Evolutionary conservation across 176 grass and related monocot genomes (phyloP), one percentile per base, ranked within the genome.

Genomic region (Lolium rigidum): DNA sequence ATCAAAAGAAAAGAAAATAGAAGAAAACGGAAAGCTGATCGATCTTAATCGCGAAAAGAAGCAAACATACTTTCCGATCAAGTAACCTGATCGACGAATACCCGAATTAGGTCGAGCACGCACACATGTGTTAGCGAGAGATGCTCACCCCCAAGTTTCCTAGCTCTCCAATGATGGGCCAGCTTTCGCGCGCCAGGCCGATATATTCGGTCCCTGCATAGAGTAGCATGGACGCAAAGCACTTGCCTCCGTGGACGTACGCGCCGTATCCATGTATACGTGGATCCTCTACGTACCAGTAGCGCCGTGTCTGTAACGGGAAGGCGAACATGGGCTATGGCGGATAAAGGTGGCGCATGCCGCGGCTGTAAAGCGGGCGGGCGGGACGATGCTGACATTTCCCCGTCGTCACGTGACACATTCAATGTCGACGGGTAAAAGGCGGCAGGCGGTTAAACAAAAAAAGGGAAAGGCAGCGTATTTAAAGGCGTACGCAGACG

Each of bases 351-450:
- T 24, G 37, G 63, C 3, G 83, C 35, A 44, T 16, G 60, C 35
- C 77, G 54, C 6, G 83, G 79, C 62, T 82, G 83, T 82, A 86
- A 90, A 87, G 83, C 58, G 35, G 76, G 8, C 48, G 47, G 26
- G n/a, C n/a, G n/a, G 47, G 72, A 35, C 43, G 78, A 84, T 39
- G 85, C 26, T 59, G 89, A 84, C 85, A 46, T 84, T 57, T 87
- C 11, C 0, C 67, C 48, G 31, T 88, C 24, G 68, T 52, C 84
- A 77, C 70, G 82, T 88, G 85, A 77, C 56, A 20, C 71, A 88
- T 90, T 90, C 0, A 85, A 88, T 90, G 85, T n/a, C n/a, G 48
- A 73, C 8, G 13, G 78, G 78, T 79, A 35, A 87, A 85, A 87
- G 84, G 66, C 54, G 66, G 65, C 70, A 54, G 28, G 41, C 54